Evolutionary conservation across 2,329 filamentous ascomycete genomes (phyloP), one percentile per base, ranked within the genome.

Genomic region (Diaporthe vaccinii): DNA sequence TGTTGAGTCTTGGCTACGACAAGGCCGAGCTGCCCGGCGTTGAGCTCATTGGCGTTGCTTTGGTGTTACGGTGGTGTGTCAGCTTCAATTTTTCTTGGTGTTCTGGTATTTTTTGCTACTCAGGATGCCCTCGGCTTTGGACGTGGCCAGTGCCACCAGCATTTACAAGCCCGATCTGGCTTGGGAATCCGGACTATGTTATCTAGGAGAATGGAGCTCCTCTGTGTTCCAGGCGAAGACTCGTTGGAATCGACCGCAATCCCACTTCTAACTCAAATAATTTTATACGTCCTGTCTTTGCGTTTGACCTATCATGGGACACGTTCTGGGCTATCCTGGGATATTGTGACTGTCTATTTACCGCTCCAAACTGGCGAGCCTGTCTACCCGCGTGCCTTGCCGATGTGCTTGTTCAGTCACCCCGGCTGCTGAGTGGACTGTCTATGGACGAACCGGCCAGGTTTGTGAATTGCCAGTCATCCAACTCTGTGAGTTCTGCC

Each of bases 1-100:
- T 49, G 28, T 46, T 25, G 7, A 28, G 28, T 41, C 53, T 25
- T 53, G n/a, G 34, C 49, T 17, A 36, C 44, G 44, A 62, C 46
- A 34, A 41, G 28, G 36, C 46, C 15, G 58, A 44, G n/a, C 49
- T 14, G 14, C 71, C 46, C 36, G 58, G 71, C 71, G 46, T 65
- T 65, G 58, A 65, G 58, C 46, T 57, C 34, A 41, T 39, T 39
- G 53, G 61, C 61, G 61, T 75, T 73, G 61, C 70, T 70, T 74
- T 61, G 72, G 72, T 67, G 46, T 67, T 62, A 67, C 25, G 57
- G 41, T 51, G 25, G 65, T 61, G 59, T 75, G 34, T 68, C 20
- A 34, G 46, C 34, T 57, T 65, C 17, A 49, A 31, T 15, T 59
- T 68, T 68, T 34, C 44, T 62, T 39, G 74, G 74, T 76, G 74